phyloP scores from a whole-genome alignment of 768 basidiomycete species.

The Botryobasidium botryosum region DNA sequence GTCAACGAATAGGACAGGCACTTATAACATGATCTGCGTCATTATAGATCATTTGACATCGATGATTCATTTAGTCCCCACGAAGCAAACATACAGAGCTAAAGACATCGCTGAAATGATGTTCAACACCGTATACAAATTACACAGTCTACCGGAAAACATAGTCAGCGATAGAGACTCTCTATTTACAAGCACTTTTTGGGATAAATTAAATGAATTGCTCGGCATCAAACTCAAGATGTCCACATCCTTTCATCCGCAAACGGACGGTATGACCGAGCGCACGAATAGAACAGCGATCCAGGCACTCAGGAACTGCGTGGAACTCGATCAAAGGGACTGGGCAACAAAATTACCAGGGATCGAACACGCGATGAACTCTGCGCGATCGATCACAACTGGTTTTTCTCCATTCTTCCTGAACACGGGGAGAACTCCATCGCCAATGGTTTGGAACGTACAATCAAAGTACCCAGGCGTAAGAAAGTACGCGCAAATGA shows the following conservation, averaged over 20 bases:
- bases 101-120: conserved; percentile 7
- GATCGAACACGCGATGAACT: conserved; percentile 16
- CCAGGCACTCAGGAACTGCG: conserved; percentile 3
- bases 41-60: conserved; percentile 11
- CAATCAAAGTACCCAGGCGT: conserved; percentile 8
- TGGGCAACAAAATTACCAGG: conserved; percentile 12
- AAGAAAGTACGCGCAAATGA: neutral
- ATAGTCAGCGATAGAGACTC: conserved; percentile 22
- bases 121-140: conserved; percentile 4
- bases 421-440: conserved; percentile 16
- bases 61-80: conserved; percentile 6
- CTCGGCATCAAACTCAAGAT: conserved; percentile 19
- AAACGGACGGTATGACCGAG: conserved; percentile 24
- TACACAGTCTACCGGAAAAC: conserved; percentile 11
- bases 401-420: conserved; percentile 13
- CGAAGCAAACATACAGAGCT: conserved; percentile 1
- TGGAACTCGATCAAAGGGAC: conserved; percentile 10
- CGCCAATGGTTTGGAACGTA: conserved; percentile 4
- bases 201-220: conserved; percentile 17
- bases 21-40: conserved; percentile 7
- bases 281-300: conserved; percentile 13
- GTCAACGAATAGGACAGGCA: conserved; percentile 5
- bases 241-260: conserved; percentile 22
- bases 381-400: conserved; percentile 11
- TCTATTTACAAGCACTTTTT: conserved; percentile 23